Evolutionary conservation across 2,329 filamentous ascomycete species (phyloP), one percentile per base, ranked within the genome.

Genomic region (Cladosporium halotolerans): DNA sequence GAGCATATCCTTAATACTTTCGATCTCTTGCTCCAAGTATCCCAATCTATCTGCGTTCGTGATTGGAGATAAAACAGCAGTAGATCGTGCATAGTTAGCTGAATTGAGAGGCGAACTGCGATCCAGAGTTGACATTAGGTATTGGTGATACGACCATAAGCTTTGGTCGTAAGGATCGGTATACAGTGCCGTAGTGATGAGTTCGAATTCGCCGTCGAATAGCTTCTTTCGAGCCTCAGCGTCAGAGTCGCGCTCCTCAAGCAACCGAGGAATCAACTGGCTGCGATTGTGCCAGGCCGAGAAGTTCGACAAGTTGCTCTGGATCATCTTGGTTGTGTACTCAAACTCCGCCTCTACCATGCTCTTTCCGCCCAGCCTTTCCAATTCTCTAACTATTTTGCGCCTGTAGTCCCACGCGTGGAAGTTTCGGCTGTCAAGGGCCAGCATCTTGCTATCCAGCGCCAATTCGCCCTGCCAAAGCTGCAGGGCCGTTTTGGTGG

Each of bases 131-230:
- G 83, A 80, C 73, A 96, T 83, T 54, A 96, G 75, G 64, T 86
- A 95, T 62, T 93, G 87, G 68, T 97, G 90, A 66, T 99, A 97
- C 70, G 95, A 96, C 91, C 93, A 99, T 5, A 96, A 77, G 14
- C 90, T 96, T 67, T 97, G 92, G 66, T 97, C 92, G 61, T 95
- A 90, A 0, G 92, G 90, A 54, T 95, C 91, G 36, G 89, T 88
- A 55, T 90, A 93, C 45, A 97, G 76, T 0, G 87, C 91, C 53
- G 85, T 80, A 52, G 86, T 83, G 23, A 96, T 84, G 41, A 88
- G 74, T 23, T 80, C 76, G 47, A 97, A 76, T 72, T 99, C 93
- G 60, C 83, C 73, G 50, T 92, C 84, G 8, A 97, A 74, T 63
- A 96, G 86, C 38, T 74, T 73, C 62, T 77, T 80, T 52, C 93